Percentiles rank a stretch among this genome's conserved stretches.
These are phyloP conservation scores for Spongospora subterranea DNA, from an alignment of 208 protist genomes.

Conservation along the genomic window DNA sequence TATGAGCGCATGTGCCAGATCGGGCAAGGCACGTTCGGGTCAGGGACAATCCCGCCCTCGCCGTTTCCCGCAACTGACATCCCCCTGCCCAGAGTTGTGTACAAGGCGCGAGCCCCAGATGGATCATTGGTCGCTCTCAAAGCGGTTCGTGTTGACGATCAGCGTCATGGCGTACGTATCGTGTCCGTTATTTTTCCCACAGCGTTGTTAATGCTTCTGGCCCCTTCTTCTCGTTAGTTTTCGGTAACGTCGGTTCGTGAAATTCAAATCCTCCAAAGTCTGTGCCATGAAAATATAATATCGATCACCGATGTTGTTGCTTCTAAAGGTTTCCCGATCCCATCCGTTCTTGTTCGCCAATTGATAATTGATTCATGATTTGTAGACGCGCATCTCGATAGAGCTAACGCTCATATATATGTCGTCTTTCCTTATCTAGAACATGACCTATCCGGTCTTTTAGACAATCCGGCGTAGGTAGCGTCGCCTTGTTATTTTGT, in stretches of 20 bases:
- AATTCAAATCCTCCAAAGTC: conserved; percentile 45
- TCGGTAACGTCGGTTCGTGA: conserved; percentile 47
- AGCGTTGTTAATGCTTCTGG: neutral
- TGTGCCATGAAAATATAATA: conserved; percentile 34
- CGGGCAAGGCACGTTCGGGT: conserved; percentile 50
- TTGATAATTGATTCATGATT: neutral
- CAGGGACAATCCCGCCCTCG: neutral
- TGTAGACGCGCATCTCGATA: conserved; percentile 7
- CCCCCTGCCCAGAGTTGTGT: neutral
- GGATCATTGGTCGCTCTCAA: conserved; percentile 43
- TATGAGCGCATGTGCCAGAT: conserved; percentile 41
- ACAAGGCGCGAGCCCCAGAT: conserved; percentile 20
- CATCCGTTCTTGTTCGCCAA: neutral
- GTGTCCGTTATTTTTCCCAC: neutral
- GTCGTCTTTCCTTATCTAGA: conserved; percentile 49
- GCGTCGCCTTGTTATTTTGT: too few species aligned
- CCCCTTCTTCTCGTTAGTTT: neutral
- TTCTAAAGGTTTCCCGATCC: neutral
- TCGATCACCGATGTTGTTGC: conserved; percentile 33
- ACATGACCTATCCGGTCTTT: conserved; percentile 39
- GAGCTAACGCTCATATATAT: neutral
- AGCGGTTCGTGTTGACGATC: conserved; percentile 35
- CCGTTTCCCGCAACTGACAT: neutral
- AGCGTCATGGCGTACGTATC: neutral
- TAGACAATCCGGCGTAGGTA: conserved; percentile 21